These are phyloP conservation scores for Penicillium dipodomyicola DNA, from an alignment of 495 filamentous ascomycete genomes.

Conservation along the genomic window DNA sequence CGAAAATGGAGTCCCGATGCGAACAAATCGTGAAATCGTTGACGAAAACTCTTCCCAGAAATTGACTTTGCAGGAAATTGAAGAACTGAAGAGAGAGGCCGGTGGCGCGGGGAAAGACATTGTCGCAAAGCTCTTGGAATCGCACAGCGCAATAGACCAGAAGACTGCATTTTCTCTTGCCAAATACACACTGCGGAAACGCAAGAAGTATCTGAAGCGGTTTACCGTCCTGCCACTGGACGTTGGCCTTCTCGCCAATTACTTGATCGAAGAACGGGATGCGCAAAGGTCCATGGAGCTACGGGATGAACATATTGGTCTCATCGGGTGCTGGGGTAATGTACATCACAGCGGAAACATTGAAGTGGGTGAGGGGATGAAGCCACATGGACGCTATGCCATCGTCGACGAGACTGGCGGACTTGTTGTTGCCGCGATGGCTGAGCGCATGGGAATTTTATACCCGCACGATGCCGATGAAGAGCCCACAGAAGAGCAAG, in stretches of 20 bases:
- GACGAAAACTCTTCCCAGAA: slow-evolving; percentile 81
- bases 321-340: slow-evolving; percentile 66
- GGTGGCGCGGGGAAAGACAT: slow-evolving; percentile 80
- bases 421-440: slow-evolving; percentile 79
- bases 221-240: slow-evolving; percentile 85
- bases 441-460: slow-evolving; percentile 87
- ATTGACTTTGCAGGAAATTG: slow-evolving; percentile 82
- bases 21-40: slow-evolving; percentile 73
- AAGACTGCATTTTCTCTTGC: slow-evolving; percentile 91
- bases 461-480: slow-evolving; percentile 48
- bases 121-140: slow-evolving; percentile 79
- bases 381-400: slow-evolving; percentile 72
- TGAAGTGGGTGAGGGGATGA: slow-evolving; percentile 30
- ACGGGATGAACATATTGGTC: slow-evolving; percentile 76
- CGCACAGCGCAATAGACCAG: slow-evolving; percentile 82
- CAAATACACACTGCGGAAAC: slow-evolving; percentile 92
- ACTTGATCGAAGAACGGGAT: slow-evolving; percentile 74
- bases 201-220: slow-evolving; percentile 83
- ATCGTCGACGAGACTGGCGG: slow-evolving; percentile 90
- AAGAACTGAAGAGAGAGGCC: slow-evolving; percentile 78
- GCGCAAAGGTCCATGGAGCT: slow-evolving; percentile 79
- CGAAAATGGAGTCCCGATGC: slow-evolving; percentile 62
- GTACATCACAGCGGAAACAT: slow-evolving; percentile 51
- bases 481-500: slow-evolving; percentile 25
- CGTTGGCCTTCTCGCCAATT: slow-evolving; percentile 67